A percentile compares a stretch with the other conserved stretches of the same genome.
These are phyloP conservation scores for Mucor circinelloides DNA, from an alignment of 371 early-diverging fungal genomes.

Conservation along the genomic window DNA sequence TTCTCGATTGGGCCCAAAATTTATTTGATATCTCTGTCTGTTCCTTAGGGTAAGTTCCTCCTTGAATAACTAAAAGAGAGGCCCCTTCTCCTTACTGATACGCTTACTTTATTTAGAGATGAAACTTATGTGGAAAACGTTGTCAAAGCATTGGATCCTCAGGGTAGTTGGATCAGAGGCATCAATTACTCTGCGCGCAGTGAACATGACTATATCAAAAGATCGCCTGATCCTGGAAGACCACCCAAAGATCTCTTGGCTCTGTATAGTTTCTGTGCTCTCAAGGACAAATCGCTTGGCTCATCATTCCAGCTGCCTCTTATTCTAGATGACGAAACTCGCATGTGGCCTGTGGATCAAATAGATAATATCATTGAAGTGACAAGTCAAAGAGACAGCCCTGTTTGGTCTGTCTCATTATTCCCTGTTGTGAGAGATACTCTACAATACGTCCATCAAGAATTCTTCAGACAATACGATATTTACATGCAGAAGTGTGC, in stretches of 20 bases:
- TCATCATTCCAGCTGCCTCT: constrained; percentile 60
- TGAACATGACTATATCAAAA: constrained; percentile 68
- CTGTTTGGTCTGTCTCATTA: constrained; percentile 72
- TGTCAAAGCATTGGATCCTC: constrained; percentile 68
- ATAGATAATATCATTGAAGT: constrained; percentile 83
- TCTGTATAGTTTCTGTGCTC: constrained; percentile 67
- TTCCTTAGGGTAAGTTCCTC: constrained; percentile 64
- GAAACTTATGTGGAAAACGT: constrained; percentile 80
- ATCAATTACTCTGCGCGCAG: constrained; percentile 72
- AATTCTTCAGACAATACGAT: constrained; percentile 68
- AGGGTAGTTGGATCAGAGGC: constrained; percentile 62
- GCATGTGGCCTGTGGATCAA: constrained; percentile 80
- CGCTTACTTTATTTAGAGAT: constrained; percentile 43
- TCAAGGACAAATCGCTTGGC: constrained; percentile 52
- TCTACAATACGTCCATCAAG: constrained; percentile 57
- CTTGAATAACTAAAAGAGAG: not conserved
- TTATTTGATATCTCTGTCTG: constrained; percentile 78
- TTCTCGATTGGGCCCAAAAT: constrained; percentile 75
- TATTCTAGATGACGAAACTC: constrained; percentile 75
- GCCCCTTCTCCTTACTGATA: not conserved
- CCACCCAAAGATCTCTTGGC: constrained; percentile 78
- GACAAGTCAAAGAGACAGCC: constrained; percentile 49
- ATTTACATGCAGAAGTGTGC: constrained; percentile 33
- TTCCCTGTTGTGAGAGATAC: constrained; percentile 71
- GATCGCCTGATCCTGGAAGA: constrained; percentile 45